Evolutionary conservation across 1,284 basidiomycete genomes (phyloP).

Genomic region (Ustilago loliicola): DNA sequence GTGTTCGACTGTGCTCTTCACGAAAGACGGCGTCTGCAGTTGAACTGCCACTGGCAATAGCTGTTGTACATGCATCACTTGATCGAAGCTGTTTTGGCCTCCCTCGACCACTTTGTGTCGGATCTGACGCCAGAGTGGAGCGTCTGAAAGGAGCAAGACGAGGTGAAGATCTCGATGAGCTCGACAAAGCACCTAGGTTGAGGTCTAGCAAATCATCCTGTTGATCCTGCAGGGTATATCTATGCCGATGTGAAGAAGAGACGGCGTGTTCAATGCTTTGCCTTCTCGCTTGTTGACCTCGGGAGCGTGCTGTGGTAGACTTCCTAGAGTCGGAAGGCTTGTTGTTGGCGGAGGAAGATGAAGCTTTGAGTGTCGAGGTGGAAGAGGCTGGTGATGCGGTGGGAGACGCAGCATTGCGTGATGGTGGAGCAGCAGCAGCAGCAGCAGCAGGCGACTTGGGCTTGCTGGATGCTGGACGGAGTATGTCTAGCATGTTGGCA

Average conservation of each 20-base stretch:
- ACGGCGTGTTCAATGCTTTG: conserved; percentile 42
- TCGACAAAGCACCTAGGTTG: conserved; percentile 16
- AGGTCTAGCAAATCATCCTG: neutral
- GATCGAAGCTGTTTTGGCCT: conserved; percentile 12
- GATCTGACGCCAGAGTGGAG: conserved; percentile 14
- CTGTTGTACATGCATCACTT: neutral
- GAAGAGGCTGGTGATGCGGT: conserved; percentile 48
- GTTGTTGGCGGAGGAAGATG: conserved; percentile 20
- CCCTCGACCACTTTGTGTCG: neutral
- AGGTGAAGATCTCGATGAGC: conserved; percentile 11
- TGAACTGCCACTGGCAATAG: conserved; percentile 1
- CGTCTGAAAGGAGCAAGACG: conserved; percentile 20
- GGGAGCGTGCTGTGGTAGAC: conserved; percentile 33
- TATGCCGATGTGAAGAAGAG: conserved; percentile 23
- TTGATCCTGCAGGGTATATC: conserved; percentile 7
- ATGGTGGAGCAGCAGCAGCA: conserved; percentile 2
- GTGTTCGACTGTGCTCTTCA: conserved; percentile 19
- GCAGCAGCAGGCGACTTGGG: conserved; percentile 6
- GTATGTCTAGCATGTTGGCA: conserved; percentile 36
- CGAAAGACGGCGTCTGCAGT: conserved; percentile 6
- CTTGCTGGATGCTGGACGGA: conserved; percentile 33
- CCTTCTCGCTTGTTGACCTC: conserved; percentile 46
- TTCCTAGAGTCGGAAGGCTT: conserved; percentile 8
- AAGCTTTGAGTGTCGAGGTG: conserved; percentile 47
- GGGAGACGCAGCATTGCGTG: conserved; percentile 18